These are phyloP conservation scores for Ustanciosporium gigantosporum DNA, from an alignment of 1,284 basidiomycete species.

Conservation along the genomic window DNA sequence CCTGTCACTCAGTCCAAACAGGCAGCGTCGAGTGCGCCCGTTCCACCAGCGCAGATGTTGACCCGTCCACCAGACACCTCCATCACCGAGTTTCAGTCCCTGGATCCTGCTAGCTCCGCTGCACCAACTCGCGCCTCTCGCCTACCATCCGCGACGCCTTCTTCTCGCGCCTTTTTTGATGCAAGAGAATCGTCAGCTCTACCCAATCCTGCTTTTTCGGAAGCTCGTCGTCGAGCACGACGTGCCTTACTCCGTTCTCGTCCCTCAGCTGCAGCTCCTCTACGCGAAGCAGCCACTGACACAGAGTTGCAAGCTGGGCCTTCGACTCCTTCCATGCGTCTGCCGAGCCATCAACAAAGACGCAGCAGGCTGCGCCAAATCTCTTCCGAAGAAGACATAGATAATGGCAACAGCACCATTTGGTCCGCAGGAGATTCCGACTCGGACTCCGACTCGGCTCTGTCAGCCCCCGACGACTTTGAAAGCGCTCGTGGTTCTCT, in stretches of 20 bases:
- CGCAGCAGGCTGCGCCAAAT: constrained; percentile 2
- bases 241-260: constrained; percentile 23
- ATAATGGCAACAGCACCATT: constrained; percentile 27
- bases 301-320: constrained; percentile 16
- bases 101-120: neutral
- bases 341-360: constrained; percentile 25
- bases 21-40: no score
- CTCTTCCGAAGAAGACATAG: constrained; percentile 18
- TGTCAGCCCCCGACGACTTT: constrained; percentile 31
- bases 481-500: constrained; percentile 30
- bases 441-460: constrained; percentile 11
- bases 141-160: neutral
- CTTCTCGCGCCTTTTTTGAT: constrained; percentile 2
- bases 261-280: constrained; percentile 3
- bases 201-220: constrained; percentile 30
- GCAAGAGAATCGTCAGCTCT: constrained; percentile 2
- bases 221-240: constrained; percentile 28
- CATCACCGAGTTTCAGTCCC: neutral
- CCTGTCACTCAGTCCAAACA: neutral
- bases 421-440: constrained; percentile 36
- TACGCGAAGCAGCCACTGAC: neutral
- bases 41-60: neutral
- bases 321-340: constrained; percentile 26
- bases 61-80: neutral
- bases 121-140: constrained; percentile 9